A percentile compares a stretch with the other conserved stretches of the same genome.
Conservation (phyloP, 768 basidiomycete genomes). For the Agrocybe chaxingu region DNA sequence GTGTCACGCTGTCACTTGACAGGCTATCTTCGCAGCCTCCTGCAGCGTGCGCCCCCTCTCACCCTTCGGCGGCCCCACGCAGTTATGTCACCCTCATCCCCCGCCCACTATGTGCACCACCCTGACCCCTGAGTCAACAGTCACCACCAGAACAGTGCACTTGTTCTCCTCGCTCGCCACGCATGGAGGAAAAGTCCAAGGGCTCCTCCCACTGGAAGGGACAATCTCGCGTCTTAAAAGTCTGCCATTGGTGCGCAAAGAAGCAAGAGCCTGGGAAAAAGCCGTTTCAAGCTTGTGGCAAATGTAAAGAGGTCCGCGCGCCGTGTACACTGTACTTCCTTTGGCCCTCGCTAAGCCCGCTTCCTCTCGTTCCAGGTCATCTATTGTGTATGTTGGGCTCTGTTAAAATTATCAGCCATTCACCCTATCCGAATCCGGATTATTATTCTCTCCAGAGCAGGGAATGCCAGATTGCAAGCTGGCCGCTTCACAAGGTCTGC, state of each 20-base stretch:
- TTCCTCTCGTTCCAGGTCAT: constrained; percentile 16
- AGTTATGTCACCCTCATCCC: too few relatives aligned
- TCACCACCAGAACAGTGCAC: too few relatives aligned
- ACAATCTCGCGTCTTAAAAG: constrained; percentile 23
- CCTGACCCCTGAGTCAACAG: too few relatives aligned
- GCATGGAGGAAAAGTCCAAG: background rate
- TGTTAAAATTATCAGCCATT: constrained; percentile 2
- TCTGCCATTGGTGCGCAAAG: constrained; percentile 27
- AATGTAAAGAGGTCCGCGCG: constrained; percentile 24
- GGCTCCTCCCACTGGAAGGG: constrained; percentile 21
- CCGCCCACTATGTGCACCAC: background rate
- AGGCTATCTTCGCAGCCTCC: constrained; percentile 4
- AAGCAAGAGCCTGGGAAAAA: constrained; percentile 19
- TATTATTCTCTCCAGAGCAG: constrained; percentile 14
- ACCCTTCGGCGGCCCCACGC: too few relatives aligned
- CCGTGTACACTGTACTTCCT: background rate
- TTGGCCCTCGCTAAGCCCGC: background rate
- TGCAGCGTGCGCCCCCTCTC: background rate
- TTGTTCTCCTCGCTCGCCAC: background rate
- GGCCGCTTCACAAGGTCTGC: constrained; percentile 21
- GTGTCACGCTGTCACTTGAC: constrained; percentile 30
- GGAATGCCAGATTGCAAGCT: constrained; percentile 24
- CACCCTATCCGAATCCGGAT: constrained; percentile 9
- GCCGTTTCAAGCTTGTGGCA: constrained; percentile 21
- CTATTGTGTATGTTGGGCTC: constrained; percentile 17